These are phyloP conservation scores for Pseudozyma pruni DNA, from an alignment of 1,284 basidiomycete genomes.

Conservation along the genomic window DNA sequence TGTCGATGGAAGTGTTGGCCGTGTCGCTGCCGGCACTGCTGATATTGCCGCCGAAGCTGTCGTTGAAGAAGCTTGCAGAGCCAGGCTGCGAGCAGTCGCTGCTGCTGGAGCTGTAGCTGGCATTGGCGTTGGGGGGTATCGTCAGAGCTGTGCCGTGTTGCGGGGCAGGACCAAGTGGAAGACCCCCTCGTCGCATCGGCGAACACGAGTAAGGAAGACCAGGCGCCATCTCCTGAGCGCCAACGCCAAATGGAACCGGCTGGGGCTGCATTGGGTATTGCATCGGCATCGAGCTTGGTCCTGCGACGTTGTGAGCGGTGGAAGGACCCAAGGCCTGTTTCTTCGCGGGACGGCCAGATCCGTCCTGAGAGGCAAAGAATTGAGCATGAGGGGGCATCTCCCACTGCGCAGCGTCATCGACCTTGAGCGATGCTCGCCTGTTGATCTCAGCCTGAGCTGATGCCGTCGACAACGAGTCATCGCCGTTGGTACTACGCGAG, in stretches of 20 bases:
- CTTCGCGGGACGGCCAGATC: slow-evolving; percentile 14
- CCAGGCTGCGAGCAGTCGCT: slow-evolving; percentile 44
- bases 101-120: slow-evolving; percentile 44
- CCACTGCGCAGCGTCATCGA: slow-evolving; percentile 8
- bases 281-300: slow-evolving; percentile 17
- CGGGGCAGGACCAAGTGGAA: slow-evolving; percentile 18
- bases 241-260: slow-evolving; percentile 9
- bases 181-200: slow-evolving; percentile 32
- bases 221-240: slow-evolving; percentile 13
- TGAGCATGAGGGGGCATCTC: slow-evolving; percentile 7
- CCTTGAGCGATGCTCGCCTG: slow-evolving; percentile 21
- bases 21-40: slow-evolving; percentile 42
- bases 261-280: slow-evolving; percentile 18
- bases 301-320: slow-evolving; percentile 30
- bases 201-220: slow-evolving; percentile 24
- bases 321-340: slow-evolving; percentile 26
- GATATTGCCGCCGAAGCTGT: slow-evolving; percentile 41
- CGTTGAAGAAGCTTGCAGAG: slow-evolving; percentile 46
- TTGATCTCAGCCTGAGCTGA: slow-evolving; percentile 5
- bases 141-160: slow-evolving; percentile 12
- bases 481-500: slow-evolving; percentile 10
- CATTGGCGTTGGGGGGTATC: slow-evolving; percentile 22
- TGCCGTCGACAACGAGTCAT: slow-evolving; percentile 20
- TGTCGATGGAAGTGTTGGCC: slow-evolving; percentile 43
- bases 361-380: slow-evolving; percentile 26